Conservation (phyloP, 345 rosid genomes). For the Hypericum androsaemum region DNA sequence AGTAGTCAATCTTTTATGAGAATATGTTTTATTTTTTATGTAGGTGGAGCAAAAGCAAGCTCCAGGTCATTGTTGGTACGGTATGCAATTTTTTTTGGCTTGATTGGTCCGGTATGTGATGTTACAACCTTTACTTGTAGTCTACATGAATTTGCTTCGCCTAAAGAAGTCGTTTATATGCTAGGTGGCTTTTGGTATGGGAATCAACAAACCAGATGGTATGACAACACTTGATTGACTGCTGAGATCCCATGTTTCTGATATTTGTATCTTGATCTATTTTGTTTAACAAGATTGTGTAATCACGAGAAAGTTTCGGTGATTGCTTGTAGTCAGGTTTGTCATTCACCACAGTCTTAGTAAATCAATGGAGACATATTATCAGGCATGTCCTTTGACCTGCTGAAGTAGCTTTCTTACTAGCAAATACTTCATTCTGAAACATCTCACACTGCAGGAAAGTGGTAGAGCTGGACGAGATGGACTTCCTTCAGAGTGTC, state of each 20-base stretch:
- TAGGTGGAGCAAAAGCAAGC: conserved; percentile 89
- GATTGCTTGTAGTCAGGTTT: conserved; percentile 76
- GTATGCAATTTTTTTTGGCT: conserved; percentile 10
- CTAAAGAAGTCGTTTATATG: conserved; percentile 14
- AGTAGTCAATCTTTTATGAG: too few relatives aligned
- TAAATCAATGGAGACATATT: conserved; percentile 97
- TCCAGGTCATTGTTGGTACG: conserved; percentile 97
- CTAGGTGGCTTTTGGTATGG: conserved; percentile 99
- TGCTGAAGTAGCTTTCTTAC: not conserved
- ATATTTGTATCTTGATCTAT: not conserved
- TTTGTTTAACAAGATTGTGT: not conserved
- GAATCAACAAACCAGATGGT: conserved; percentile 99
- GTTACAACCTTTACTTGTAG: conserved; percentile 4
- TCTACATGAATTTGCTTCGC: conserved; percentile 8
- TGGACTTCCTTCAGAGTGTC: conserved; percentile 87
- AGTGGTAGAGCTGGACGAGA: conserved; percentile 98
- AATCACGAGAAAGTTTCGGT: not conserved
- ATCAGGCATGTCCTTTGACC: conserved; percentile 49
- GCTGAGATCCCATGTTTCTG: not conserved
- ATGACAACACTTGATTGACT: conserved; percentile 5
- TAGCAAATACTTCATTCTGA: conserved; percentile 5
- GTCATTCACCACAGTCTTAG: conserved; percentile 98
- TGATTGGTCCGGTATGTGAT: conserved; percentile 70
- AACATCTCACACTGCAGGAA: conserved; percentile 47
- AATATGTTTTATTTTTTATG: too few relatives aligned